Evolutionary conservation across 805 yeast species (phyloP), one percentile per base, ranked within the genome.

Genomic region (Kluyveromyces dobzhanskii): DNA sequence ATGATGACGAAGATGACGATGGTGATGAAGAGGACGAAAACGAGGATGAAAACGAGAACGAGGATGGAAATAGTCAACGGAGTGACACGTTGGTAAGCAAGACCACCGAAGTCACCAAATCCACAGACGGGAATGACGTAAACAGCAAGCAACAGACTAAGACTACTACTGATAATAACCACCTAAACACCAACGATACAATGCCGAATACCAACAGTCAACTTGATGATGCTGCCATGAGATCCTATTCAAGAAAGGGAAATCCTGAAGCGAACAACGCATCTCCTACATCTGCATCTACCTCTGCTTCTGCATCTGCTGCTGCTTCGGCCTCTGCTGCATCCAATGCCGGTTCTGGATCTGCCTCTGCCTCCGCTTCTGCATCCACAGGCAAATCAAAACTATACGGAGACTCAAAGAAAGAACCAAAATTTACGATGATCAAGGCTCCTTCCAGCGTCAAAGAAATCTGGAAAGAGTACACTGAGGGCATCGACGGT

Each of bases 401-500:
- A 21, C 24, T 21, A 21, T 9, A 21, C 24, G 30, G 16, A n/a
- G 21, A 30, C 32, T 14, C 19, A 11, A 17, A 34, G 29, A 34
- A 10, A 17, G 52, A 46, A 24, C 39, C 44, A 19, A 45, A 54
- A 31, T 59, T 56, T 35, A 55, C 56, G 10, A 35, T 59, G 7
- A 39, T 56, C 16, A 59, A 59, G 39, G 64, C 64, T 1, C 64
- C 64, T 19, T 56, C 53, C 31, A 55, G 52, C 40, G 64, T 59
- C 3, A 48, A 49, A 17, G 57, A 60, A 8, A 57, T 58, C 25
- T 65, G 68, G 65, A 57, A 56, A 34, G 73, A 67, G 35, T 67
- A 66, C 44, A 54, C 59, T 1, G 49, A 51, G 19, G 73, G 73
- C 2, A 53, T 66, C 24, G 55, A 65, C 40, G 70, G 70, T 1